Conservation (phyloP, 495 filamentous ascomycete genomes). For the Sphaerosporella brunnea region DNA sequence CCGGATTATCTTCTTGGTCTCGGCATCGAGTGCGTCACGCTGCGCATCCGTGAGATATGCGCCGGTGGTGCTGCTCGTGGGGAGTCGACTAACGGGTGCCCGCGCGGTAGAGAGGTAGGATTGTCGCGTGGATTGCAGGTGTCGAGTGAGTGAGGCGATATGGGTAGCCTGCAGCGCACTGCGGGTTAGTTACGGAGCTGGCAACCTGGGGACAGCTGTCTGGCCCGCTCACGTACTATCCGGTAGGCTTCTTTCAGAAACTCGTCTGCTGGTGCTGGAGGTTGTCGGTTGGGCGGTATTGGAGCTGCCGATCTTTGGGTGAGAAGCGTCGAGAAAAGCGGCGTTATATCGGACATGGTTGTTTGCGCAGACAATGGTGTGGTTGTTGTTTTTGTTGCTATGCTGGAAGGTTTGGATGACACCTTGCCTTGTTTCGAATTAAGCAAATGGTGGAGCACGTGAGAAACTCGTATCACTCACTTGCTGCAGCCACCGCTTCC, state of each 20-base stretch:
- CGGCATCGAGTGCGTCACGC: conserved; percentile 65
- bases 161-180: conserved; percentile 53
- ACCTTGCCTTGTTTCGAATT: too few species aligned
- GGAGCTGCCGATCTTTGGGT: conserved; percentile 36
- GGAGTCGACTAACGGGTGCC: neutral
- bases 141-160: conserved; percentile 53
- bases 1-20: conserved; percentile 63
- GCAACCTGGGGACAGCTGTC: conserved; percentile 5
- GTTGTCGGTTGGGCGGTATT: conserved; percentile 28
- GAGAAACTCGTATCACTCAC: too few species aligned
- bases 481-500: too few species aligned
- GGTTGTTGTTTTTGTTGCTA: too few species aligned
- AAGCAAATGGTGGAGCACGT: too few species aligned
- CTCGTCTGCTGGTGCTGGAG: conserved; percentile 45
- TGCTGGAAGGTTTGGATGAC: too few species aligned
- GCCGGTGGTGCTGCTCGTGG: conserved; percentile 26
- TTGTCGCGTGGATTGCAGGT: conserved; percentile 68
- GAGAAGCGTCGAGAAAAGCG: conserved; percentile 50
- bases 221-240: conserved; percentile 56
- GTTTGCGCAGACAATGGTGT: too few species aligned
- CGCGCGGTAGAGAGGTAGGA: conserved; percentile 62
- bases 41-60: conserved; percentile 11
- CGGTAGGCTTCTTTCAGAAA: conserved; percentile 91
- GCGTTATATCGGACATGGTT: conserved; percentile 42
- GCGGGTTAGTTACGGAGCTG: conserved; percentile 6